These are phyloP conservation scores for Eucalyptus guilfoylei DNA, from an alignment of 345 rosid genomes.

Conservation along the genomic window DNA sequence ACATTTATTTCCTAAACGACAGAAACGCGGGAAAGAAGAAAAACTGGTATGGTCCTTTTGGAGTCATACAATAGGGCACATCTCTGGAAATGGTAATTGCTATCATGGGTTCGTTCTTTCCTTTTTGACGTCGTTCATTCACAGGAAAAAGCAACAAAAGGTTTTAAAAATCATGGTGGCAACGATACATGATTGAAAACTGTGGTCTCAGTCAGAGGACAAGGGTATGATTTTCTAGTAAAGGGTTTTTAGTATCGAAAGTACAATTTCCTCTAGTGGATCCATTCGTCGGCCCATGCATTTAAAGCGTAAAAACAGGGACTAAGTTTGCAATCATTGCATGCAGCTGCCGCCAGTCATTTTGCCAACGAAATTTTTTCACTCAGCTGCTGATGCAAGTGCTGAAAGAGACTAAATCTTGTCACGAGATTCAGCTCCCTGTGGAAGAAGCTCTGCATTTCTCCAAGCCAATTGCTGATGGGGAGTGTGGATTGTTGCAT, in stretches of 20 bases:
- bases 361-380: background rate
- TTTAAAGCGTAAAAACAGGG: background rate
- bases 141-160: background rate
- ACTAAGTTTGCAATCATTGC: background rate
- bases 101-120: background rate
- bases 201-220: background rate
- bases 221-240: background rate
- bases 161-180: background rate
- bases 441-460: background rate
- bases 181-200: background rate
- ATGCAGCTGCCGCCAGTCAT: background rate
- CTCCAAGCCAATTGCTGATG: background rate
- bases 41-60: background rate
- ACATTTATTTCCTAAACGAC: no score
- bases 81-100: background rate
- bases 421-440: background rate
- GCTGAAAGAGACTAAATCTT: background rate
- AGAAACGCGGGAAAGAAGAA: background rate
- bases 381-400: background rate
- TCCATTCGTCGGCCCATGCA: background rate
- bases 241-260: background rate
- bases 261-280: background rate
- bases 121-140: background rate
- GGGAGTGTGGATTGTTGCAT: background rate
- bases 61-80: background rate